A percentile compares a stretch with the other conserved stretches of the same genome.
Conservation (phyloP, 2,329 filamentous ascomycete species). For the Calonectria pseudoturangicola region DNA sequence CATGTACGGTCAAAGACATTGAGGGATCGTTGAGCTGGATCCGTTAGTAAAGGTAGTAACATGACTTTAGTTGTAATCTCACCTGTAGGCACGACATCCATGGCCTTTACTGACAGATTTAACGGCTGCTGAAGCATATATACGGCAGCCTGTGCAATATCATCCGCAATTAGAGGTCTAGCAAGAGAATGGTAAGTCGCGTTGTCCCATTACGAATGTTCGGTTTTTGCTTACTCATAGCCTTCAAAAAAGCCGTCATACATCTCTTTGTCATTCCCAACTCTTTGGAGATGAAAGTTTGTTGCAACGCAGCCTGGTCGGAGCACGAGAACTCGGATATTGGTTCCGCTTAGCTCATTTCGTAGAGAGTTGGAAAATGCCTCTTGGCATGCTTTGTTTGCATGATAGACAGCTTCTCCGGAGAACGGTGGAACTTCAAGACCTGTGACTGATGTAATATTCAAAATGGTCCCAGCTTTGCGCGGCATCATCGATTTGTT, state of each 20-base stretch:
- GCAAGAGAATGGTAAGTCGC: not conserved
- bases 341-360: constrained; percentile 29
- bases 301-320: constrained; percentile 41
- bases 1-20: constrained; percentile 24
- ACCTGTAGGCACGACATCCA: constrained; percentile 42
- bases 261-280: constrained; percentile 33
- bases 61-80: not conserved
- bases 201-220: not conserved
- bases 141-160: constrained; percentile 35
- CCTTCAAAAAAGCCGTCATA: constrained; percentile 41
- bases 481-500: constrained; percentile 36
- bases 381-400: constrained; percentile 36
- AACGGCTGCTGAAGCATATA: constrained; percentile 42
- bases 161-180: constrained; percentile 33
- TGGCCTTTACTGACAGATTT: constrained; percentile 39
- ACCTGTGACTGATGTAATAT: constrained; percentile 38
- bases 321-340: constrained; percentile 39
- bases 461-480: constrained; percentile 40
- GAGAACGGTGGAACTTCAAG: constrained; percentile 35
- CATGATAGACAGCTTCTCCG: constrained; percentile 40
- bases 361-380: constrained; percentile 37
- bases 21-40: constrained; percentile 21
- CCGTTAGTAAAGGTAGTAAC: not conserved
- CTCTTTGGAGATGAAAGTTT: constrained; percentile 42
- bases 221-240: constrained; percentile 7